Conservation (phyloP, 768 basidiomycete species). For the Leccinum aurantiacum region DNA sequence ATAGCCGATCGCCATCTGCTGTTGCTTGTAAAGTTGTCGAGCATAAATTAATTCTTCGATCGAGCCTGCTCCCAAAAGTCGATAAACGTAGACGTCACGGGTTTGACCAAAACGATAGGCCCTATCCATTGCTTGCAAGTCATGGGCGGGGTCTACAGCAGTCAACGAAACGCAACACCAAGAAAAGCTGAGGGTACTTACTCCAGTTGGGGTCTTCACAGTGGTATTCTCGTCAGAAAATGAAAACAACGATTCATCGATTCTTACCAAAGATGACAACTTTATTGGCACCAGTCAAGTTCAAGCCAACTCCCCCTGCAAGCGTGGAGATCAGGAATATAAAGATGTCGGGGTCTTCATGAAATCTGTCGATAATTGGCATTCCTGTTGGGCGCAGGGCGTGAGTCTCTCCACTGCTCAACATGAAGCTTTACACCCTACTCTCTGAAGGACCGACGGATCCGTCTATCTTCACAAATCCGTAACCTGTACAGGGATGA, state of each 20-base stretch:
- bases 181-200: conserved; percentile 43
- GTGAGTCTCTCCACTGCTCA: conserved; percentile 2
- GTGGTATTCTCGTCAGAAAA: not conserved
- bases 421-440: conserved; percentile 36
- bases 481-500: conserved; percentile 40
- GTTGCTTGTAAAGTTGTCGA: conserved; percentile 90
- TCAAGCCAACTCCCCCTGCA: conserved; percentile 90
- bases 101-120: conserved; percentile 87
- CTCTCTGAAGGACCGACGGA: conserved; percentile 64
- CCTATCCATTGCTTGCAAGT: conserved; percentile 88
- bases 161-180: not conserved
- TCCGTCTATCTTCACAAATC: conserved; percentile 80
- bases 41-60: conserved; percentile 88
- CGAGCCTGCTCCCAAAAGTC: conserved; percentile 83
- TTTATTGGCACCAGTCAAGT: conserved; percentile 90
- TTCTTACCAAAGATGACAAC: conserved; percentile 83
- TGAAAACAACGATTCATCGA: not conserved
- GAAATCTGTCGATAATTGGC: conserved; percentile 83
- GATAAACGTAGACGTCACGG: conserved; percentile 80
- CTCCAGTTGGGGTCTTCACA: conserved; percentile 90
- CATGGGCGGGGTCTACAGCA: conserved; percentile 88
- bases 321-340: conserved; percentile 88
- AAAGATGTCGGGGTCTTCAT: conserved; percentile 68
- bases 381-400: conserved; percentile 52
- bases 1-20: conserved; percentile 91